Percentiles rank a stretch among this genome's conserved stretches.
phyloP scores from a whole-genome alignment of 805 yeast genomes.

The Limtongia smithiae region DNA sequence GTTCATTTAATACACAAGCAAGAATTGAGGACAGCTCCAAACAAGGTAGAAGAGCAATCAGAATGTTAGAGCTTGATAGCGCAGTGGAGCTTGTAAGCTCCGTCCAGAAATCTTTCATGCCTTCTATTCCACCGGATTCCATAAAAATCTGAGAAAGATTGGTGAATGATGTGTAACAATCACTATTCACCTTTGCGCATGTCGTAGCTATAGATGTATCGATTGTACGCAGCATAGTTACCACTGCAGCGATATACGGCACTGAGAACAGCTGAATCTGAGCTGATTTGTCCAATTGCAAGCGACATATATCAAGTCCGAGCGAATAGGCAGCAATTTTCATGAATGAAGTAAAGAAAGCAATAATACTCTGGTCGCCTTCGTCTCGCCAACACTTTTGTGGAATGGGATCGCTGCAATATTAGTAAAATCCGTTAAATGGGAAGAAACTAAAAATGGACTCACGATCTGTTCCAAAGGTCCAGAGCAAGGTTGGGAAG shows the following conservation, averaged over 20 bases:
- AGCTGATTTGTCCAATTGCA: not conserved
- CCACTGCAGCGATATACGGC: not conserved
- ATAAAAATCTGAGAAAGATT: not conserved
- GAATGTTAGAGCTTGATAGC: not conserved
- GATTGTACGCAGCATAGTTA: not conserved
- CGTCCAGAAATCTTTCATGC: slow-evolving; percentile 1
- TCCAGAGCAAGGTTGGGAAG: slow-evolving; percentile 12
- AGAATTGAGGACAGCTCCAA: not conserved
- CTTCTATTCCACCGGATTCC: slow-evolving; percentile 1
- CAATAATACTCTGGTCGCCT: slow-evolving; percentile 7
- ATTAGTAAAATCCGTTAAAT: not conserved
- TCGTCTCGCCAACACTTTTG: slow-evolving; percentile 8
- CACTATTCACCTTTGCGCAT: not conserved
- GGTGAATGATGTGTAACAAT: not conserved
- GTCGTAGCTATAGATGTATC: not conserved
- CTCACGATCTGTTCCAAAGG: slow-evolving; percentile 12
- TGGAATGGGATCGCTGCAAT: slow-evolving; percentile 5
- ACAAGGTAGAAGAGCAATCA: slow-evolving; percentile 3
- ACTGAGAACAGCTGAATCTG: not conserved
- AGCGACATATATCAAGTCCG: not conserved
- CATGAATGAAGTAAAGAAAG: slow-evolving; percentile 1
- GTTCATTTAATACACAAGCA: not conserved
- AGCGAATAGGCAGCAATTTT: not conserved
- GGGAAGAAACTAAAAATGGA: not conserved
- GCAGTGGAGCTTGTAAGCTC: not conserved